phyloP scores from a whole-genome alignment of 805 yeast species.

The Pichia paraexigua region DNA sequence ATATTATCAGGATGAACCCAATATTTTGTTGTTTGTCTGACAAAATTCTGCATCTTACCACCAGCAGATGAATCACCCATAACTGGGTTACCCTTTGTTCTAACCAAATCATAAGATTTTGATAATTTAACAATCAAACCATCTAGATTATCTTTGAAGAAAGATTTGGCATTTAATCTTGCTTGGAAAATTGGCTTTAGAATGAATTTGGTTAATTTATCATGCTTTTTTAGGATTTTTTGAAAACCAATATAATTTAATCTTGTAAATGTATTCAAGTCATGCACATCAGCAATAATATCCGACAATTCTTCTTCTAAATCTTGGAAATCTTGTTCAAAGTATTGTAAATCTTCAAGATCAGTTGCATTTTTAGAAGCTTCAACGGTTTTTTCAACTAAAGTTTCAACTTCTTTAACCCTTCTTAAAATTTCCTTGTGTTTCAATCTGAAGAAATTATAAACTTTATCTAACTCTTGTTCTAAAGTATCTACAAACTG shows the following conservation, averaged over 20 bases:
- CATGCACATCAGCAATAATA: constrained; percentile 95
- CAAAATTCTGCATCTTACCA: constrained; percentile 95
- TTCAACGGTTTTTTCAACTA: constrained; percentile 54
- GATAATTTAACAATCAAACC: constrained; percentile 82
- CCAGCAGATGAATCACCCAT: constrained; percentile 97
- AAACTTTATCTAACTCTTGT: constrained; percentile 84
- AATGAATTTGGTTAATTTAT: constrained; percentile 73
- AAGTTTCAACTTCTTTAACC: constrained; percentile 70
- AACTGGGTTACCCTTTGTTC: constrained; percentile 94
- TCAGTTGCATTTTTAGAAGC: constrained; percentile 31
- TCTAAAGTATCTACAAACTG: constrained; percentile 70
- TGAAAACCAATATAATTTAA: constrained; percentile 96
- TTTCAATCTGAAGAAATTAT: constrained; percentile 82
- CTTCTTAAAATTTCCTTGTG: constrained; percentile 79
- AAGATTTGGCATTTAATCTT: constrained; percentile 87
- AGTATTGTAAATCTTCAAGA: constrained; percentile 27
- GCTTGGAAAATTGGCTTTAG: constrained; percentile 91
- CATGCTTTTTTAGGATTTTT: constrained; percentile 94
- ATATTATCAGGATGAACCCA: constrained; percentile 99
- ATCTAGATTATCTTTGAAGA: constrained; percentile 93
- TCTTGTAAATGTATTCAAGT: constrained; percentile 86
- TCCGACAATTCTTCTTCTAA: constrained; percentile 73
- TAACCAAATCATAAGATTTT: constrained; percentile 79
- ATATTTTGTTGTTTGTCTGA: constrained; percentile 96
- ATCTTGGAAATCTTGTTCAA: constrained; percentile 63